Base-by-base conservation (phyloP, 2,329 filamentous ascomycete species). In the Pseudogymnoascus sp. region DNA sequence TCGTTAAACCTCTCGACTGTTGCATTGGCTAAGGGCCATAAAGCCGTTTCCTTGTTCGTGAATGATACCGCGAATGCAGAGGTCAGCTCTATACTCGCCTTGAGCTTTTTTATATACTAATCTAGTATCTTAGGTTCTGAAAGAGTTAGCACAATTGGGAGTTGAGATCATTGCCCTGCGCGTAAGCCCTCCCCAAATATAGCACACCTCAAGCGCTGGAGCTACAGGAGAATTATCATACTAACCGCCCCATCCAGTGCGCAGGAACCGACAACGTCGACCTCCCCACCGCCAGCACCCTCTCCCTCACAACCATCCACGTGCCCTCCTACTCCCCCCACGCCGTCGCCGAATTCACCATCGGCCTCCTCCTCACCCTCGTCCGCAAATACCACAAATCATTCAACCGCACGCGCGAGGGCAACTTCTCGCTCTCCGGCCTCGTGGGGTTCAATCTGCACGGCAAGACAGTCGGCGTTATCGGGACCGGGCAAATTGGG, bases 181-280 rank as follows among this genome's bases (percentile, higher is more conserved):
- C 6, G 48, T 55, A 33, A 55, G 48, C 2, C 12, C 6, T 13
- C 27, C 3, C 8, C 4, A 1, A 42, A 42, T 4, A 8, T 10
- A 31, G 3, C 27, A 18, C n/a, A 12, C 1, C 4, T 31, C n/a
- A 52, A n/a, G 25, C 6, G 3, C 18, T 10, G 18, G 5, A 13
- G 21, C 21, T 35, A 4, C 1, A 1, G 18, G 1, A 27, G 12
- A 55, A 1, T 13, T 55, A 18, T 21, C 48, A 55, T 55, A 3
- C 48, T 55, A 33, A 55, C 29, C 10, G 27, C 65, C 80, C 87
- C 25, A 77, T 88, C 61, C 84, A 86, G 60, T 88, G 86, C 72
- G 86, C 86, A 1, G 86, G 86, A 62, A 87, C 79, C 77, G 87
- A 89, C 75, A 84, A 87, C 67, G 81, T 88, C 63, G 82, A 88